These are phyloP conservation scores for Sphagnum contortum DNA, from an alignment of 225 moss, liverwort and hornwort species.

Conservation along the genomic window DNA sequence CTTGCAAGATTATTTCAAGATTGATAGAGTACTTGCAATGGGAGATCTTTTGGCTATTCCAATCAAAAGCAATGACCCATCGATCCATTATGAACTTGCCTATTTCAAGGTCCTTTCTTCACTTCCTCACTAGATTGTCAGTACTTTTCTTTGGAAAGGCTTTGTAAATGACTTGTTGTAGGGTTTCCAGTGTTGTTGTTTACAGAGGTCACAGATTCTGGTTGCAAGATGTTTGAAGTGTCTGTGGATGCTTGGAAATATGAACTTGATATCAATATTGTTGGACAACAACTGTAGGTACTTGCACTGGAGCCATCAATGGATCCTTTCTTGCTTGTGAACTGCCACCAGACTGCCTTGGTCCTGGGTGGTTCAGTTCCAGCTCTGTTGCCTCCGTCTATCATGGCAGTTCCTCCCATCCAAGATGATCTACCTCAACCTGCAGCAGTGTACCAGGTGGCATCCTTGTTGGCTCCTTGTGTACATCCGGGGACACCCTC, in stretches of 20 bases:
- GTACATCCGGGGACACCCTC: constrained; percentile 70
- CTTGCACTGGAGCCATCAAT: constrained; percentile 75
- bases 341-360: constrained; percentile 78
- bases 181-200: constrained; percentile 4
- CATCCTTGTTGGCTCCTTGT: constrained; percentile 76
- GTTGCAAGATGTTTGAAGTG: too few relatives aligned
- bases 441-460: constrained; percentile 52
- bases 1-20: constrained; percentile 62
- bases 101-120: constrained; percentile 70
- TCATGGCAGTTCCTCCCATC: constrained; percentile 43
- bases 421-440: constrained; percentile 34
- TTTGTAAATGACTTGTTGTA: constrained; percentile 1
- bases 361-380: constrained; percentile 72
- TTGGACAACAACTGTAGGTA: constrained; percentile 34
- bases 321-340: constrained; percentile 55
- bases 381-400: constrained; percentile 62
- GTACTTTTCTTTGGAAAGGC: neutral
- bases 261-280: too few relatives aligned
- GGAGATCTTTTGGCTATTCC: constrained; percentile 73
- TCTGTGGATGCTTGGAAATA: too few relatives aligned
- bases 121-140: neutral
- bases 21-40: constrained; percentile 62
- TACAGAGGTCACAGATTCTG: too few relatives aligned
- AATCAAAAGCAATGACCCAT: constrained; percentile 25
- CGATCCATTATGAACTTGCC: constrained; percentile 32